Base-by-base conservation (phyloP, 169 alveolate genomes). In the Plasmodium billcollinsi region DNA sequence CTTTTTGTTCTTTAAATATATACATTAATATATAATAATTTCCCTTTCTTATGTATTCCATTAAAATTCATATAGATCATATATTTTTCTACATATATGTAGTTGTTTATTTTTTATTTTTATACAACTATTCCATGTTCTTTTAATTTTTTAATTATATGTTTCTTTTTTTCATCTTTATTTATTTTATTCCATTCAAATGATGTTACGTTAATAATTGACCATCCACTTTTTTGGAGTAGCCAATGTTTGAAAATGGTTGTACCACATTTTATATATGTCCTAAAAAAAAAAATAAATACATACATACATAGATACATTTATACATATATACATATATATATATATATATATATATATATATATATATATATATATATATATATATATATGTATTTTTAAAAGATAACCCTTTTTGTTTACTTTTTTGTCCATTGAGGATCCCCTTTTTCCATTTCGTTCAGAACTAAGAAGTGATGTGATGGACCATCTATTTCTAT, bases 401-500 rank as follows among this genome's bases (percentile, higher is more conserved):
- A 15, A 2, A 43, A 20, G 18, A 71, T 18, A 43, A 61, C 43
- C 50, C 12, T 49, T 33, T 39, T 39, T 39, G 0, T 70, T 86
- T 49, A 86, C 92, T 72, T 86, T 39, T 86, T 70, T 29, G 21
- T 65, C 12, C 43, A 61, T 43, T 8, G 33, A 9, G 74, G 29
- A 29, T 21, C 43, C 20, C 24, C 61, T 26, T 12, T 18, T 21
- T 47, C 24, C 2, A 66, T 62, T 4, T 86, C 85, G 43, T 62
- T 67, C 73, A 86, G n/a, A 49, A 47, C 62, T 12, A 86, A 52
- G 54, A 86, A 52, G 61, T 86, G 92, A 47, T 86, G 92, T n/a
- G 92, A 86, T 7, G 92, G 92, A 43, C 92, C 92, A 39, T 86
- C 92, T 14, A 86, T 59, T 66, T 86, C 92, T 24, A 86, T 73